Conservation (phyloP, 2,329 filamentous ascomycete species). For the Pestalotiopsis fici region DNA sequence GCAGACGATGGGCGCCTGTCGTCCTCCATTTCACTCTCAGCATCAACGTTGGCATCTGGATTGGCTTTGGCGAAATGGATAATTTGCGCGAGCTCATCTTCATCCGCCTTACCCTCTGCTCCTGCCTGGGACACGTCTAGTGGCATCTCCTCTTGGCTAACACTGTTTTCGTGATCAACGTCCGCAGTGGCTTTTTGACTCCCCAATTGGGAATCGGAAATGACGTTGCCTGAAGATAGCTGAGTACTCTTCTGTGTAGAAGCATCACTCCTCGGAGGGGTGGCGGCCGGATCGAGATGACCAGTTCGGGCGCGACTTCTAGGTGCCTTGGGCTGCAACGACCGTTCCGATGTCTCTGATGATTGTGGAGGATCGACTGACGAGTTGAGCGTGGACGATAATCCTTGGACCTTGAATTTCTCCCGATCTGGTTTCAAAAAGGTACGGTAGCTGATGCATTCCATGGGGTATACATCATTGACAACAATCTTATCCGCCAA, state of each 20-base stretch:
- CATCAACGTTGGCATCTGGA: conserved; percentile 54
- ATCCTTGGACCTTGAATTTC: conserved; percentile 61
- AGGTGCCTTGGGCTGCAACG: conserved; percentile 51
- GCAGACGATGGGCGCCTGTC: conserved; percentile 12
- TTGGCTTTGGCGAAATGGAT: conserved; percentile 65
- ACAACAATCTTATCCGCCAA: conserved; percentile 56
- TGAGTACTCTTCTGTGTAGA: conserved; percentile 21
- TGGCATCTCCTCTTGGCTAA: neutral
- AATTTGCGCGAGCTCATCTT: conserved; percentile 63
- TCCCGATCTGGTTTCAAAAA: conserved; percentile 60
- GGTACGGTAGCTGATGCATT: conserved; percentile 62
- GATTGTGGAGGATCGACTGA: conserved; percentile 12
- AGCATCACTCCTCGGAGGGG: conserved; percentile 37
- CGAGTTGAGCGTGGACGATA: conserved; percentile 27
- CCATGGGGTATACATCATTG: conserved; percentile 67
- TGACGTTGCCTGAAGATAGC: neutral
- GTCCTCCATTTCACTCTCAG: conserved; percentile 43
- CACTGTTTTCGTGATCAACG: neutral
- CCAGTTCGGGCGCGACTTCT: conserved; percentile 37
- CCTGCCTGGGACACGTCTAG: neutral
- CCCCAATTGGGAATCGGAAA: neutral
- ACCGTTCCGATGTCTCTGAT: conserved; percentile 27
- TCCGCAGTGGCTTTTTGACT: neutral
- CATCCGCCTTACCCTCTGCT: conserved; percentile 2
- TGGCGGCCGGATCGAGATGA: conserved; percentile 36